These are phyloP conservation scores for Argentina anserina DNA, from an alignment of 306 rosid genomes.

Conservation along the genomic window DNA sequence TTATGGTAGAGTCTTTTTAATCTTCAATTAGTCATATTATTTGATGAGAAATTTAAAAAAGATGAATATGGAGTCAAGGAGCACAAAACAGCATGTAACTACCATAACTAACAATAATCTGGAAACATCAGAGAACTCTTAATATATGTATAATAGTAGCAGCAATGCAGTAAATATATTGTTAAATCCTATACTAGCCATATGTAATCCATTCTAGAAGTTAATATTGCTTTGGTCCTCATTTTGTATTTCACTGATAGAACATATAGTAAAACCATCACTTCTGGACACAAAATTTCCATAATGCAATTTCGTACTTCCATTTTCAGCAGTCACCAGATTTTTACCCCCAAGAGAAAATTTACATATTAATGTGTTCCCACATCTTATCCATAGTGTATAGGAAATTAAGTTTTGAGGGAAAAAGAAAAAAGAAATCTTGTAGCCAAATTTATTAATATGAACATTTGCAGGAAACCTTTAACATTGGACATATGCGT, in stretches of 20 bases:
- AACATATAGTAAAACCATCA: neutral
- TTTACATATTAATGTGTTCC: neutral
- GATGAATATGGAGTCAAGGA: neutral
- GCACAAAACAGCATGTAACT: neutral
- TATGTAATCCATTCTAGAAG: neutral
- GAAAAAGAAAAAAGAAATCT: neutral
- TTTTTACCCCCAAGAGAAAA: neutral
- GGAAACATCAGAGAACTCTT: neutral
- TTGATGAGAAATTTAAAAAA: conserved; percentile 17
- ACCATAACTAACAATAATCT: neutral
- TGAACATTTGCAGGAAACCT: neutral
- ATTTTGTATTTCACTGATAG: neutral
- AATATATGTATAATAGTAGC: neutral
- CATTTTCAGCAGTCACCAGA: neutral
- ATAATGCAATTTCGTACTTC: neutral
- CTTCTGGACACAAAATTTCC: neutral
- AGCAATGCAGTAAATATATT: neutral
- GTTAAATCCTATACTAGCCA: neutral
- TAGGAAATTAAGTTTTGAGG: neutral
- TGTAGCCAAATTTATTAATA: neutral
- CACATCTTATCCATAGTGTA: neutral
- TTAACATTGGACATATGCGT: neutral
- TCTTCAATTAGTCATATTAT: conserved; percentile 15
- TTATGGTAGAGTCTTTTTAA: neutral
- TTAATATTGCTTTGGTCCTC: neutral